Evolutionary conservation across 352 stramenopile species (phyloP).

Genomic region (Phytophthora pini): DNA sequence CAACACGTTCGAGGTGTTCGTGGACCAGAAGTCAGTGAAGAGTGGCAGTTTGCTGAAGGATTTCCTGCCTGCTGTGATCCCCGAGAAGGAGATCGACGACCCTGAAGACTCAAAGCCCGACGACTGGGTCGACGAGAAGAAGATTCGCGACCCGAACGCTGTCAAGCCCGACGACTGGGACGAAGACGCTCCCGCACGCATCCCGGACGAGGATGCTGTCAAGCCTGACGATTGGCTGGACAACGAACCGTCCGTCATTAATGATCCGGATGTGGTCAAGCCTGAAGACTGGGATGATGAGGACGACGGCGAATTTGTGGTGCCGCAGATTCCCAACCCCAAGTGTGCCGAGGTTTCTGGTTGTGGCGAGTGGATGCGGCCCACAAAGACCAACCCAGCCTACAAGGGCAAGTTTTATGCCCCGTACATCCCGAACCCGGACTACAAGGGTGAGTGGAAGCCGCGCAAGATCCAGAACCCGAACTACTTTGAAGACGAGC

Average conservation of each 20-base stretch:
- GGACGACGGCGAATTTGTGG: slow-evolving; percentile 91
- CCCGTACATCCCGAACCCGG: slow-evolving; percentile 92
- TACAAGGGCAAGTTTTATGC: slow-evolving; percentile 95
- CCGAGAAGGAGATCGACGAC: slow-evolving; percentile 93
- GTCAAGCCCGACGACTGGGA: slow-evolving; percentile 94
- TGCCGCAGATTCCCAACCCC: slow-evolving; percentile 91
- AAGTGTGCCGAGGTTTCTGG: slow-evolving; percentile 84
- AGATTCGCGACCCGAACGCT: slow-evolving; percentile 89
- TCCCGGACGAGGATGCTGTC: slow-evolving; percentile 84
- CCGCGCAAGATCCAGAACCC: slow-evolving; percentile 93
- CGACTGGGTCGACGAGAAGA: slow-evolving; percentile 92
- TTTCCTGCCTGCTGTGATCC: slow-evolving; percentile 88
- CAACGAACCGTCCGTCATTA: slow-evolving; percentile 77
- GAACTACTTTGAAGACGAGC: slow-evolving; percentile 85
- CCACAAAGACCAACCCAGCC: slow-evolving; percentile 89
- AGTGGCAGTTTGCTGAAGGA: slow-evolving; percentile 84
- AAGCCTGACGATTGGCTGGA: slow-evolving; percentile 94
- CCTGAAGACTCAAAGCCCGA: slow-evolving; percentile 90
- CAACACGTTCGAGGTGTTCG: slow-evolving; percentile 93
- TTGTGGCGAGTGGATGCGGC: slow-evolving; percentile 92
- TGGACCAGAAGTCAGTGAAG: slow-evolving; percentile 87
- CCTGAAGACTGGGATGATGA: slow-evolving; percentile 96
- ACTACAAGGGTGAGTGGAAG: slow-evolving; percentile 92
- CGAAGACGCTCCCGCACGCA: slow-evolving; percentile 87
- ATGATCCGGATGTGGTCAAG: slow-evolving; percentile 80